Evolutionary conservation across 1,284 basidiomycete genomes (phyloP), one percentile per base, ranked within the genome.

Genomic region (Rhodotorula mucilaginosa): DNA sequence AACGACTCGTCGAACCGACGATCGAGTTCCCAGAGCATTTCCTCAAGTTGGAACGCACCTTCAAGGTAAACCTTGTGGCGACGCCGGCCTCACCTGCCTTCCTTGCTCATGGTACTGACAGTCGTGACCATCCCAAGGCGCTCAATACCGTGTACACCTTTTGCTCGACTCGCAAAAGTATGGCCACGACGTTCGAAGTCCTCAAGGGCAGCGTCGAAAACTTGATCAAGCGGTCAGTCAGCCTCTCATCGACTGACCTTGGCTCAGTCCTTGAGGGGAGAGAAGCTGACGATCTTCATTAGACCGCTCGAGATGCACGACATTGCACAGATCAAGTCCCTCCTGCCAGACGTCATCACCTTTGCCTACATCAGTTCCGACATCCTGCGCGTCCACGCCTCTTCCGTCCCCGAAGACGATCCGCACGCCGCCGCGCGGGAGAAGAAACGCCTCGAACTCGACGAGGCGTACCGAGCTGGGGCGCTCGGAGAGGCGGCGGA

Each of bases 71-170:
- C 34, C 8, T 34, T 34, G 6, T 34, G 34, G 34, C 34, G 8
- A 34, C 6, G 19, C 16, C 26, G 16, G 6, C 26, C 26, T 29
- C 31, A 29, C 6, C 3, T 18, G 13, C 19, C 1, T 21, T 19
- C 23, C 15, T 51, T 5, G 4, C 34, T 4, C n/a, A 19, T 34
- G 15, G 2, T 0, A 5, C 54, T 67, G n/a, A 49, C n/a, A 1
- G n/a, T 21, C 2, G 18, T 15, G 23, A 44, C 15, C 7, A 18
- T 3, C 3, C 5, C 12, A 16, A 93, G 89, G 91, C 93, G 23
- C 83, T 96, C 70, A 95, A 94, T 77, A 93, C 92, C 7, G 91
- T 96, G 3, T 87, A 94, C 65, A 92, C 91, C 0, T 96, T 96
- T 78, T 87, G 92, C 67, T 90, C 90, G 5, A 89, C 91, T 0